Conservation (phyloP, 1,284 basidiomycete genomes). For the Apiotrichum porosum region DNA sequence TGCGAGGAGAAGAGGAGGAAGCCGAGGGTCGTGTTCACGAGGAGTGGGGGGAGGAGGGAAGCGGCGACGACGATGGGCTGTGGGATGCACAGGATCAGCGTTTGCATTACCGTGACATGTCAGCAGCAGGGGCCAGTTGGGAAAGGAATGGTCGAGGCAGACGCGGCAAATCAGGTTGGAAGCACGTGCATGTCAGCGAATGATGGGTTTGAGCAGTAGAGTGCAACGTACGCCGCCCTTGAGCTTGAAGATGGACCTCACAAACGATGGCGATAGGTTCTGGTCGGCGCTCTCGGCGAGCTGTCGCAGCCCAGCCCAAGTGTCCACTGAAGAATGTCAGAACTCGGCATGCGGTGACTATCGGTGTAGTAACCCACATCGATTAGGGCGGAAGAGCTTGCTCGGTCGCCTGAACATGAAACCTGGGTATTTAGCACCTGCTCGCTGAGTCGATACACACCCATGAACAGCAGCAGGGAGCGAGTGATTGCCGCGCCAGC, state of each 20-base stretch:
- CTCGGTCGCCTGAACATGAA: constrained; percentile 46
- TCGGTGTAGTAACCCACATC: constrained; percentile 25
- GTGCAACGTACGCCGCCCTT: constrained; percentile 33
- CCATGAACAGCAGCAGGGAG: constrained; percentile 42
- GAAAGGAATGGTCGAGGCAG: no score
- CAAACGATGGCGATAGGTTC: constrained; percentile 41
- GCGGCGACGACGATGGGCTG: constrained; percentile 26
- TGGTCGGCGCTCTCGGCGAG: constrained; percentile 45
- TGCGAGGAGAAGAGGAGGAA: constrained; percentile 48
- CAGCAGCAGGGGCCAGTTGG: neutral
- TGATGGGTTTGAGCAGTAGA: no score
- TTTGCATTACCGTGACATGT: neutral
- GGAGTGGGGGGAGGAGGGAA: constrained; percentile 41
- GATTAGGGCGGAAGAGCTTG: constrained; percentile 44
- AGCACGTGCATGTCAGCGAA: no score
- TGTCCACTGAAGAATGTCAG: constrained; percentile 45
- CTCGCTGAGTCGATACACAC: constrained; percentile 15
- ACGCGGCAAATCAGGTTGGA: no score
- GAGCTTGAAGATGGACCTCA: constrained; percentile 35
- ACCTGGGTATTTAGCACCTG: constrained; percentile 19
- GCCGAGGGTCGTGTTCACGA: constrained; percentile 46
- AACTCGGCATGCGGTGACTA: no score
- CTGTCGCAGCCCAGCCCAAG: constrained; percentile 42
- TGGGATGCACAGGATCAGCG: neutral
- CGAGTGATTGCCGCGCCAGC: constrained; percentile 43